Percentiles rank a stretch among this genome's conserved stretches.
Conservation (phyloP, 805 yeast species). For the Saturnispora gosingensis region DNA sequence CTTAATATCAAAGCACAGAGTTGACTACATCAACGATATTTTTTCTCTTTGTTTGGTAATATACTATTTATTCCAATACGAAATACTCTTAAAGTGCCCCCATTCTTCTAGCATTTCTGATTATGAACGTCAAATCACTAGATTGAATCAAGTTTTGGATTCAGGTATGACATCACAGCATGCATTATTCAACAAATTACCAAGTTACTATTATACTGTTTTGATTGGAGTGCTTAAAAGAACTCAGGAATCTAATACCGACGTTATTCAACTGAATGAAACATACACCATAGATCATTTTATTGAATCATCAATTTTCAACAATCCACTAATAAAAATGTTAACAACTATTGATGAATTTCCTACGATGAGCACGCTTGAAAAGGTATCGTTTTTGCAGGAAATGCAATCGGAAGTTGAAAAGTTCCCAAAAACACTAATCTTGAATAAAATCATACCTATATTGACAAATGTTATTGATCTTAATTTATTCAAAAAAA, state of each 20-base stretch:
- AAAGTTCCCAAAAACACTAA: conserved; percentile 49
- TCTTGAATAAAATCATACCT: conserved; percentile 67
- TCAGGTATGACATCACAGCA: conserved; percentile 30
- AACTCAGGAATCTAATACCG: conserved; percentile 29
- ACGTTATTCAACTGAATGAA: conserved; percentile 22
- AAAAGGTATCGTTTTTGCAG: conserved; percentile 57
- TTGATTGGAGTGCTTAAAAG: conserved; percentile 45
- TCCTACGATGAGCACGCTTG: conserved; percentile 60
- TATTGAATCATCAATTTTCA: conserved; percentile 64
- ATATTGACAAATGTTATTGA: conserved; percentile 44
- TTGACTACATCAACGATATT: conserved; percentile 65
- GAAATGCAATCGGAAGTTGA: conserved; percentile 48
- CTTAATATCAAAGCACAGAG: conserved; percentile 52
- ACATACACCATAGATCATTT: conserved; percentile 50
- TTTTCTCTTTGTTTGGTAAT: conserved; percentile 79
- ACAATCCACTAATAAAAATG: conserved; percentile 74
- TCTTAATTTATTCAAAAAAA: conserved; percentile 10
- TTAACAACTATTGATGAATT: conserved; percentile 77
- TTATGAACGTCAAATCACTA: conserved; percentile 47
- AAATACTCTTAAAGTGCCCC: conserved; percentile 36
- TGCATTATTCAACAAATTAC: conserved; percentile 50
- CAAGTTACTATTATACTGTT: conserved; percentile 41
- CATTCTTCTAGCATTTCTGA: conserved; percentile 33
- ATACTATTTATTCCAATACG: conserved; percentile 51
- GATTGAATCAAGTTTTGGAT: conserved; percentile 25